A percentile compares a stretch with the other conserved stretches of the same genome.
Conservation (phyloP, 1,139 yeast genomes). For the Nakaseomyces uthaithaninus region DNA sequence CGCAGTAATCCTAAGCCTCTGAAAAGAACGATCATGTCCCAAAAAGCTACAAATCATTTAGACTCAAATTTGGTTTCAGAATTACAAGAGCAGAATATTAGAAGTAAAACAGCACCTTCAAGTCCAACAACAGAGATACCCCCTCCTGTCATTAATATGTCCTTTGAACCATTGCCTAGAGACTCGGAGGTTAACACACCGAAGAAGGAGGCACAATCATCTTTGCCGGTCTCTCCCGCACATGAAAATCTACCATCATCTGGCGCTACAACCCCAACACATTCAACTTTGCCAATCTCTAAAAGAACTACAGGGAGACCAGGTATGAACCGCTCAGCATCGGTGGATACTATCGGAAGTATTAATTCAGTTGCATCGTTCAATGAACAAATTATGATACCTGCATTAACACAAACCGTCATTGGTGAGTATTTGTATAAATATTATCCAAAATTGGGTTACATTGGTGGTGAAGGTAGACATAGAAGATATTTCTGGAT, state of each 20-base stretch:
- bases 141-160: neutral
- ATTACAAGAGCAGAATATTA: neutral
- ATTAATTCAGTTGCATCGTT: constrained; percentile 44
- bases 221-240: neutral
- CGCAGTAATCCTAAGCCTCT: constrained; percentile 4
- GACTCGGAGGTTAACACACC: neutral
- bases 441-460: constrained; percentile 72
- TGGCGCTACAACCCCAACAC: neutral
- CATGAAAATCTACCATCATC: neutral
- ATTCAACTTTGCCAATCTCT: neutral
- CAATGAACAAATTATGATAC: constrained; percentile 68
- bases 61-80: constrained; percentile 5
- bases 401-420: constrained; percentile 84
- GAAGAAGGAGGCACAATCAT: neutral
- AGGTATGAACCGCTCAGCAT: constrained; percentile 6
- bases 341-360: constrained; percentile 5
- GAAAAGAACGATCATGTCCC: neutral
- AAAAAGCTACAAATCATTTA: neutral
- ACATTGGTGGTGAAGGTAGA: constrained; percentile 66
- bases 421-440: constrained; percentile 88
- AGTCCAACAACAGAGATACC: constrained; percentile 5
- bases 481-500: constrained; percentile 96
- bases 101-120: constrained; percentile 6
- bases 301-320: constrained; percentile 3
- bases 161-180: neutral